These are phyloP conservation scores for Clarireedia monteithiana DNA, from an alignment of 2,329 filamentous ascomycete species.

Conservation along the genomic window DNA sequence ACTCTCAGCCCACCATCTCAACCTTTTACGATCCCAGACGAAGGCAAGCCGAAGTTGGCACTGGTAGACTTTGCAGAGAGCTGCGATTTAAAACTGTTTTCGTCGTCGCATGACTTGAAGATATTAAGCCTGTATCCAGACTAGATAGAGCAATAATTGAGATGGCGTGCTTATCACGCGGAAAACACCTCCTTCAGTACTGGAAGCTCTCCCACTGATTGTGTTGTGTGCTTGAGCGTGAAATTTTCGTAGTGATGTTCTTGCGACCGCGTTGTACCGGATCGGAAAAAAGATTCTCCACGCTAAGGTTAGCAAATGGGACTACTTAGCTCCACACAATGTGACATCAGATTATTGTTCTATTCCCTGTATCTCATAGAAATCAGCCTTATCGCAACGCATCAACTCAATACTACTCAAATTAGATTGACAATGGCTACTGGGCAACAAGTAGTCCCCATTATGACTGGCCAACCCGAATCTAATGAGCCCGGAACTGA, in stretches of 20 bases:
- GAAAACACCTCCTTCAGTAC: too few species aligned
- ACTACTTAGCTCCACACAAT: not conserved
- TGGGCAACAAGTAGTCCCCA: not conserved
- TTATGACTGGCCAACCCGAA: not conserved
- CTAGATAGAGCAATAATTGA: too few species aligned
- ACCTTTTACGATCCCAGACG: not conserved
- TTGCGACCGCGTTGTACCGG: not conserved
- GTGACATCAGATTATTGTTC: not conserved
- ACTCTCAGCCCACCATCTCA: not conserved
- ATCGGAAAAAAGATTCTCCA: too few species aligned
- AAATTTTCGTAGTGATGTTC: too few species aligned
- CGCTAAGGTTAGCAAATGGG: too few species aligned
- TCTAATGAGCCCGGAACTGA: not conserved
- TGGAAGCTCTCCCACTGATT: too few species aligned
- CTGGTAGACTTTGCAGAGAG: slow-evolving; percentile 1
- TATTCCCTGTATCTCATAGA: not conserved
- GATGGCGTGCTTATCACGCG: too few species aligned
- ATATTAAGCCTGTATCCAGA: too few species aligned
- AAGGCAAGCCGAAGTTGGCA: not conserved
- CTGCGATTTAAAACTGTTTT: not conserved
- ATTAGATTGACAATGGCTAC: not conserved
- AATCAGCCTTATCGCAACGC: too few species aligned
- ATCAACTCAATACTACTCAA: too few species aligned
- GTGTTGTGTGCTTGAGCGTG: too few species aligned
- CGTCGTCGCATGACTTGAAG: too few species aligned